A percentile compares a stretch with the other conserved stretches of the same genome.
These are phyloP conservation scores for Aspergillus luchuensis DNA, from an alignment of 2,329 filamentous ascomycete genomes.

Conservation along the genomic window DNA sequence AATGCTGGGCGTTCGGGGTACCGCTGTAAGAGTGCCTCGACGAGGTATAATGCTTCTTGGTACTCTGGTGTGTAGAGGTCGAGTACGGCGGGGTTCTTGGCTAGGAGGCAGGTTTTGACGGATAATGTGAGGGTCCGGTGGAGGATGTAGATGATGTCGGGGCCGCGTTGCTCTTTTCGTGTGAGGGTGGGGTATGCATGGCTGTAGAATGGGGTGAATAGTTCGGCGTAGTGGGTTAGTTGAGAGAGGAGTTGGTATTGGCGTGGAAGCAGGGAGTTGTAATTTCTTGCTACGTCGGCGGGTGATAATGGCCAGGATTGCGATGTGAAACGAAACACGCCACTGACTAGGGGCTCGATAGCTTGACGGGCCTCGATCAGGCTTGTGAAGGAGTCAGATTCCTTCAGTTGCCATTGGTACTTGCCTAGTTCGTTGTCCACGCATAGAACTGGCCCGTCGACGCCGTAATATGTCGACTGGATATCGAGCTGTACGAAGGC, in stretches of 20 bases:
- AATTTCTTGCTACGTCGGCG: not conserved
- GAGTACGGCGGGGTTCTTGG: not conserved
- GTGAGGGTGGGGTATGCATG: not conserved
- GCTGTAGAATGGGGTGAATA: not conserved
- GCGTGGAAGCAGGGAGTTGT: not conserved
- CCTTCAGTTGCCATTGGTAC: not conserved
- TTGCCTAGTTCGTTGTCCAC: not conserved
- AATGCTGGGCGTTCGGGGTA: not conserved
- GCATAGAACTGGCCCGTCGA: not conserved
- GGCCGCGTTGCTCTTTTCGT: not conserved
- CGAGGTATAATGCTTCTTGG: not conserved
- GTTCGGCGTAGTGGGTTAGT: not conserved
- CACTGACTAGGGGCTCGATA: not conserved
- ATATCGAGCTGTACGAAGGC: conserved; percentile 9
- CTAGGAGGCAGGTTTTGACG: not conserved
- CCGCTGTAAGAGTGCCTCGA: not conserved
- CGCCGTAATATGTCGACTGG: not conserved
- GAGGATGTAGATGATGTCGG: not conserved
- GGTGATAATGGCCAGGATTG: not conserved
- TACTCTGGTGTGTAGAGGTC: conserved; percentile 1
- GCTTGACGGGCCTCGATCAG: conserved; percentile 2
- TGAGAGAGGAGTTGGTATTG: conserved; percentile 1
- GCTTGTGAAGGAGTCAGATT: not conserved
- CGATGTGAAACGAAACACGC: not conserved
- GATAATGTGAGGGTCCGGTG: not conserved